These are phyloP conservation scores for Fusarium sp. DNA, from an alignment of 2,329 filamentous ascomycete genomes.

Conservation along the genomic window DNA sequence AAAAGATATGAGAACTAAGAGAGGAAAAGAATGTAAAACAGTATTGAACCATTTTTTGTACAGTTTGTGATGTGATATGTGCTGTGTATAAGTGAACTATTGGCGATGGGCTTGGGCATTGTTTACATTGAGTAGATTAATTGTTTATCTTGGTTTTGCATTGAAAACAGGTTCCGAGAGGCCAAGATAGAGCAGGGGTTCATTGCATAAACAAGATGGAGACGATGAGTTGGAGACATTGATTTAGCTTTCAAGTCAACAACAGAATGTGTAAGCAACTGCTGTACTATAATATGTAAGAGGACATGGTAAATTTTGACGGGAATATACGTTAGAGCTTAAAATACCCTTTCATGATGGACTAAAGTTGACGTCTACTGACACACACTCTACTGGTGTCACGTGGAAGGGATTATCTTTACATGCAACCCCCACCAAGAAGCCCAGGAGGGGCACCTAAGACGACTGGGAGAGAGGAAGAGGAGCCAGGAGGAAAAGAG, in stretches of 20 bases:
- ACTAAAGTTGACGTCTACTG: slow-evolving; percentile 13
- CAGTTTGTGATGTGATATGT: background rate
- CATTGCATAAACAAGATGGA: slow-evolving; percentile 24
- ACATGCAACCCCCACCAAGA: slow-evolving; percentile 51
- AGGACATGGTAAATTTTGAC: background rate
- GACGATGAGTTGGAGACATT: background rate
- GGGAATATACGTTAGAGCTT: background rate
- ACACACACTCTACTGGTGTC: slow-evolving; percentile 44
- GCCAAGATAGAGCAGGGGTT: slow-evolving; percentile 19
- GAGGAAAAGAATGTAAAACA: slow-evolving; percentile 29
- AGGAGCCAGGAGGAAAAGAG: slow-evolving; percentile 28
- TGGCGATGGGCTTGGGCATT: background rate
- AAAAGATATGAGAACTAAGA: slow-evolving; percentile 41
- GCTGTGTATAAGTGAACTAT: background rate
- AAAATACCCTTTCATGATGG: background rate
- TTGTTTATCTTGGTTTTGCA: background rate
- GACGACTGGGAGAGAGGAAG: too few species aligned
- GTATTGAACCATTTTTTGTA: background rate
- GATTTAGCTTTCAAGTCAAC: slow-evolving; percentile 2
- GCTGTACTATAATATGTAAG: background rate
- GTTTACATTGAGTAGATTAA: background rate
- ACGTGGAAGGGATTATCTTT: slow-evolving; percentile 50
- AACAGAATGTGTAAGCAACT: background rate
- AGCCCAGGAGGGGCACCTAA: slow-evolving; percentile 2
- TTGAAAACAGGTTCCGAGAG: slow-evolving; percentile 18